A percentile compares a stretch with the other conserved stretches of the same genome.
Conservation (phyloP, 2,329 filamentous ascomycete species). For the Talaromyces marneffei region DNA sequence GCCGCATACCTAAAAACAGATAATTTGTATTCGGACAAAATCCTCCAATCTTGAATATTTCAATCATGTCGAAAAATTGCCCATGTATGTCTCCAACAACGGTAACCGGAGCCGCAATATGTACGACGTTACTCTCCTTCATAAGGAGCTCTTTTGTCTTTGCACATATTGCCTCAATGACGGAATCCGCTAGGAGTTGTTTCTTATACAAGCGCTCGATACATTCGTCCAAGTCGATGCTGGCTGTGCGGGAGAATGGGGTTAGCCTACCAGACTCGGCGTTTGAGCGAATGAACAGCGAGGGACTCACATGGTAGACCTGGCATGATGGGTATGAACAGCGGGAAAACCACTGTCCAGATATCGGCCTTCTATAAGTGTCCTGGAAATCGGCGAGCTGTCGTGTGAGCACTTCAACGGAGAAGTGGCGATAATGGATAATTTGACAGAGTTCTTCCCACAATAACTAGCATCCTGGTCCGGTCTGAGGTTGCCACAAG, state of each 20-base stretch:
- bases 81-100: constrained; percentile 98
- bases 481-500: neutral
- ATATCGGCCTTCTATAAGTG: neutral
- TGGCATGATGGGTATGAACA: constrained; percentile 31
- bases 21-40: constrained; percentile 98
- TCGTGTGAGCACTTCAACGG: constrained; percentile 12
- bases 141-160: constrained; percentile 98
- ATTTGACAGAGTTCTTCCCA: neutral
- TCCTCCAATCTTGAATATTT: constrained; percentile 97
- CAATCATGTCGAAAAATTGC: constrained; percentile 97
- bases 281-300: neutral
- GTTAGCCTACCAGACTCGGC: neutral
- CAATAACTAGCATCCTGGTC: constrained; percentile 12
- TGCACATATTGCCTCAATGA: constrained; percentile 98
- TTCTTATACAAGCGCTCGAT: constrained; percentile 96
- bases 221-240: constrained; percentile 97
- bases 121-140: constrained; percentile 99
- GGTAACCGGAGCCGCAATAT: constrained; percentile 90
- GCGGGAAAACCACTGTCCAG: neutral
- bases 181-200: constrained; percentile 91
- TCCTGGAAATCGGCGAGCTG: neutral
- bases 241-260: constrained; percentile 52
- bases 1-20: constrained; percentile 74
- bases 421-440: constrained; percentile 1
- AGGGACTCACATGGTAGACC: constrained; percentile 39